A percentile compares a stretch with the other conserved stretches of the same genome.
These are phyloP conservation scores for Fonsecaea multimorphosa DNA, from an alignment of 2,329 filamentous ascomycete species.

Conservation along the genomic window DNA sequence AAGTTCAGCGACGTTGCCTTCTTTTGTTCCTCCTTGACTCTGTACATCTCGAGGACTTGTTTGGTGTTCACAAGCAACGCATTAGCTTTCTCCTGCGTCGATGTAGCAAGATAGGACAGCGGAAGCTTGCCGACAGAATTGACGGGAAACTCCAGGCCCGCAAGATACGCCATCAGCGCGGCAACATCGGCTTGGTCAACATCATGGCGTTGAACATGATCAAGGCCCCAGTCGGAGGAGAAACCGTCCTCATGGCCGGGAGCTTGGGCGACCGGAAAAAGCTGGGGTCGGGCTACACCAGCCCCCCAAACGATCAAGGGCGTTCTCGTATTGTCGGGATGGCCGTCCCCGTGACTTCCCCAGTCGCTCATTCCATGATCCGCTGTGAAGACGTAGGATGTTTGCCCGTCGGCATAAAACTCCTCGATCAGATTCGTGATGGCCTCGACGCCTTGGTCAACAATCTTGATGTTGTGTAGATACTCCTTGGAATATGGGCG, in stretches of 20 bases:
- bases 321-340: constrained; percentile 95
- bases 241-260: constrained; percentile 86
- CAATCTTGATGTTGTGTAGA: constrained; percentile 89
- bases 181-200: constrained; percentile 94
- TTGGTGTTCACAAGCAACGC: constrained; percentile 84
- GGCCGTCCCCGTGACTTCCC: constrained; percentile 98
- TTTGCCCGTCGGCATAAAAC: constrained; percentile 86
- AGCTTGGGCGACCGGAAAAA: constrained; percentile 62
- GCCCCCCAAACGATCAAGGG: constrained; percentile 93
- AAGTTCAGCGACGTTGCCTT: constrained; percentile 76
- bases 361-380: constrained; percentile 99
- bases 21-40: constrained; percentile 88
- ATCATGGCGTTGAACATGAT: constrained; percentile 82
- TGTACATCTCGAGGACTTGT: constrained; percentile 93
- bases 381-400: constrained; percentile 94
- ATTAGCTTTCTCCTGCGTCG: constrained; percentile 76
- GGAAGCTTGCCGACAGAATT: constrained; percentile 96
- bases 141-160: constrained; percentile 86
- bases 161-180: constrained; percentile 91
- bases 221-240: constrained; percentile 85
- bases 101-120: constrained; percentile 76
- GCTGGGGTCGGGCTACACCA: constrained; percentile 77
- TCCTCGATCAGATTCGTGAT: constrained; percentile 79
- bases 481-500: constrained; percentile 96
- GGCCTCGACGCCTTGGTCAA: constrained; percentile 87